These are phyloP conservation scores for Aspergillus eucalypticola DNA, from an alignment of 2,329 filamentous ascomycete genomes.

Conservation along the genomic window DNA sequence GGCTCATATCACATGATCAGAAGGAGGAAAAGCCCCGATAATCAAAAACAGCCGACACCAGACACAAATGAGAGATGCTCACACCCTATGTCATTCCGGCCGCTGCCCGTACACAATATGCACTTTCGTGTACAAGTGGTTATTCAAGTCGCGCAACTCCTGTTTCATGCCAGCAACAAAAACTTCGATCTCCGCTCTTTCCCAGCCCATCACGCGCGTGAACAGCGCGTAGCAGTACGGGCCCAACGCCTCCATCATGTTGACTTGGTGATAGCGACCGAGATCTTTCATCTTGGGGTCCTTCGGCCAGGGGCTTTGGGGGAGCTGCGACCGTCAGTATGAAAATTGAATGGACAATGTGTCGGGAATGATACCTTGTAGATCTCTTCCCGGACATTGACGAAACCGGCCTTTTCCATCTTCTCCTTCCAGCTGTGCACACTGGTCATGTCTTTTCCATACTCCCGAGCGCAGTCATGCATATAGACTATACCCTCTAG, in stretches of 20 bases:
- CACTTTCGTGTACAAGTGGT: conserved; percentile 40
- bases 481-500: conserved; percentile 32
- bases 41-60: neutral
- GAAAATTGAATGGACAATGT: too few species aligned
- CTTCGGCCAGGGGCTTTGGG: conserved; percentile 55
- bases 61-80: neutral
- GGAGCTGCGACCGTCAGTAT: conserved; percentile 39
- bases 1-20: neutral
- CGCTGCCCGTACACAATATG: conserved; percentile 35
- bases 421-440: conserved; percentile 41
- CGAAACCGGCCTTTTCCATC: conserved; percentile 55
- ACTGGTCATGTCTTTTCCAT: conserved; percentile 36
- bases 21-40: neutral
- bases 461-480: conserved; percentile 29
- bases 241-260: conserved; percentile 39
- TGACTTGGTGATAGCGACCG: conserved; percentile 43
- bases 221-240: conserved; percentile 41
- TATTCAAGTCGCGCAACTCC: conserved; percentile 38
- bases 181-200: conserved; percentile 38
- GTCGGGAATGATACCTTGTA: conserved; percentile 38
- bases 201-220: conserved; percentile 43
- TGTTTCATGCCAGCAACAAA: conserved; percentile 41
- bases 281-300: conserved; percentile 56
- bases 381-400: conserved; percentile 52
- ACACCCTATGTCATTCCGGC: conserved; percentile 1